Evolutionary conservation across 2,329 filamentous ascomycete genomes (phyloP).

Genomic region (Ramularia collo-cygni): DNA sequence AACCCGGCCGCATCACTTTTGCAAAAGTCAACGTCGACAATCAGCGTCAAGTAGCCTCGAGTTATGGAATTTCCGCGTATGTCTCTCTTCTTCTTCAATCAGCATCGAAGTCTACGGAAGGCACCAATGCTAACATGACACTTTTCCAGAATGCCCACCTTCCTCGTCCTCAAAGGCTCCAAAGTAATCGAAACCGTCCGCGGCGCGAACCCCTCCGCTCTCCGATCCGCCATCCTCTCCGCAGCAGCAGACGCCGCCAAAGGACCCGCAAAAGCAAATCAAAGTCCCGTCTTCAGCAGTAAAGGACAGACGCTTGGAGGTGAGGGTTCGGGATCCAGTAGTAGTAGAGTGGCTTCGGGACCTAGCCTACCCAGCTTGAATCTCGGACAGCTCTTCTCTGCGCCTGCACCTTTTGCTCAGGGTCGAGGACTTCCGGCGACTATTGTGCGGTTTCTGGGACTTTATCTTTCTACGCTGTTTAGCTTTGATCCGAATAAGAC

Average conservation of each 20-base stretch:
- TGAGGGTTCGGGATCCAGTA: constrained; percentile 6
- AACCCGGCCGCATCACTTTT: constrained; percentile 43
- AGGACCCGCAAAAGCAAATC: constrained; percentile 31
- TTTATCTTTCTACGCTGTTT: constrained; percentile 42
- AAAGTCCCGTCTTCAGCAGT: constrained; percentile 32
- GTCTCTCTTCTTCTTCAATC: too few species aligned
- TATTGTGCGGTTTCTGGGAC: constrained; percentile 39
- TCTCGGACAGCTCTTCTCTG: constrained; percentile 19
- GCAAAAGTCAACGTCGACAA: constrained; percentile 51
- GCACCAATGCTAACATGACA: not conserved
- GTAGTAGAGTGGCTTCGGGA: constrained; percentile 1
- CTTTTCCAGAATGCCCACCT: constrained; percentile 39
- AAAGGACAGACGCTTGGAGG: constrained; percentile 39
- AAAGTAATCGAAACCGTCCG: constrained; percentile 42
- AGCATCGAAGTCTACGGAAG: too few species aligned
- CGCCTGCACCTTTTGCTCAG: constrained; percentile 26
- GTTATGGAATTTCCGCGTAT: constrained; percentile 43
- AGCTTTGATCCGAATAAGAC: constrained; percentile 39
- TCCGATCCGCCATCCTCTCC: constrained; percentile 41
- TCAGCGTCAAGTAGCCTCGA: constrained; percentile 43
- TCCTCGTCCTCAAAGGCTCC: constrained; percentile 41
- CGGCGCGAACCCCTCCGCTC: constrained; percentile 43
- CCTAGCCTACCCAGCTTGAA: constrained; percentile 14
- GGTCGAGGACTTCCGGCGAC: constrained; percentile 33
- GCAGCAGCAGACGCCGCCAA: constrained; percentile 36